These are phyloP conservation scores for Podila epicladia DNA, from an alignment of 192 early-diverging fungal species.

Conservation along the genomic window DNA sequence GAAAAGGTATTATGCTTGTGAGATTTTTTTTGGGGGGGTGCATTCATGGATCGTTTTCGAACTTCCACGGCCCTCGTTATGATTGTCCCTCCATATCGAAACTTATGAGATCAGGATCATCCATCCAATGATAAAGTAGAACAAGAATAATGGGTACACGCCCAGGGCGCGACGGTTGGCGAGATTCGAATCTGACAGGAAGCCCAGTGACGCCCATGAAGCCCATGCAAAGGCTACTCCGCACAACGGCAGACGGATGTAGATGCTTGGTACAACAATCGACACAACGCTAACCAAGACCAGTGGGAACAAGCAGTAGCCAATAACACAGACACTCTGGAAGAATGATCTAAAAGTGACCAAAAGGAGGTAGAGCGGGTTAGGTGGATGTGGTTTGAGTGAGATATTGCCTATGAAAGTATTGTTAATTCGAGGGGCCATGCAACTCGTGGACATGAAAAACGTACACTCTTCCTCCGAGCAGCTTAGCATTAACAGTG, in stretches of 20 bases:
- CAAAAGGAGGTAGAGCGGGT: neutral
- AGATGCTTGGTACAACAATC: constrained; percentile 70
- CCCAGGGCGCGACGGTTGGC: constrained; percentile 87
- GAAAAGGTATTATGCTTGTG: neutral
- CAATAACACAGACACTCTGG: constrained; percentile 95
- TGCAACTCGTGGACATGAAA: neutral
- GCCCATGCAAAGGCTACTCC: constrained; percentile 87
- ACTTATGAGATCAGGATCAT: constrained; percentile 84
- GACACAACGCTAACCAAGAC: constrained; percentile 81
- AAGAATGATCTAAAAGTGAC: constrained; percentile 83
- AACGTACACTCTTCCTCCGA: constrained; percentile 90
- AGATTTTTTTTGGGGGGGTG: neutral
- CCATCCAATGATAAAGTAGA: constrained; percentile 97
- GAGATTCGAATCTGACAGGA: constrained; percentile 88
- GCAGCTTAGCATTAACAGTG: constrained; percentile 94
- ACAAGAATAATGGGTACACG: constrained; percentile 94
- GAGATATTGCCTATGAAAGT: neutral
- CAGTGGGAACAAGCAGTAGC: constrained; percentile 97
- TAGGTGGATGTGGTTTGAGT: neutral
- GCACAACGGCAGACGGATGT: constrained; percentile 79
- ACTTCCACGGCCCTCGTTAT: neutral
- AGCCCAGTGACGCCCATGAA: constrained; percentile 93
- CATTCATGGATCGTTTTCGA: neutral
- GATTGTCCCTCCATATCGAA: neutral
- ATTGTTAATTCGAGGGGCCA: no score